These are phyloP conservation scores for Leishmania amazonensis DNA, from an alignment of 208 protist genomes.

Conservation along the genomic window DNA sequence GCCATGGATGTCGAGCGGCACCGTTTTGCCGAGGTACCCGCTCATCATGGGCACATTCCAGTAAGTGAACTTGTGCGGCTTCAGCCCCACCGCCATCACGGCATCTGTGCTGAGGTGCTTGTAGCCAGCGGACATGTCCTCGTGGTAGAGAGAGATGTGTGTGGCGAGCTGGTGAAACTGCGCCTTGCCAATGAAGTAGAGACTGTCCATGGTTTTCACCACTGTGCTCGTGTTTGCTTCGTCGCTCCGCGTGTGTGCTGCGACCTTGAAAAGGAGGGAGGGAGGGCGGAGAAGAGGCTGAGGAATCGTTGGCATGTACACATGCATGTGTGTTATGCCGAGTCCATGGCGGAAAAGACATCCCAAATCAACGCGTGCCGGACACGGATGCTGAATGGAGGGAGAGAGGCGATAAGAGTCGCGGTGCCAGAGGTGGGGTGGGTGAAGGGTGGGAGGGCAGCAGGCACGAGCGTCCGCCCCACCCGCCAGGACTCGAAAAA, in stretches of 20 bases:
- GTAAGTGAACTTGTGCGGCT: constrained; percentile 48
- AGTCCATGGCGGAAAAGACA: not conserved
- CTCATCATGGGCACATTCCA: constrained; percentile 84
- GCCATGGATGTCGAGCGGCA: constrained; percentile 78
- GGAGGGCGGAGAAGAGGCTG: not conserved
- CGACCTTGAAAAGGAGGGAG: not conserved
- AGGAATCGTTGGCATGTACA: not conserved
- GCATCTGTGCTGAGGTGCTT: constrained; percentile 46
- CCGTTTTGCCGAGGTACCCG: constrained; percentile 60
- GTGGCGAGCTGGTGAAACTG: constrained; percentile 86
- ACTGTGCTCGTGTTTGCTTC: not conserved
- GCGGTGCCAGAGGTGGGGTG: not conserved
- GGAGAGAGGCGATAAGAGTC: not conserved
- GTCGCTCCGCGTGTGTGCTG: not conserved
- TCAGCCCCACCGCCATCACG: constrained; percentile 39
- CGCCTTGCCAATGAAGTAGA: constrained; percentile 69
- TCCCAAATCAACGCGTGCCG: not conserved
- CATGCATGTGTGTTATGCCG: constrained; percentile 9
- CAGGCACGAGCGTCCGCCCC: not conserved
- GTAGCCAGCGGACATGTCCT: constrained; percentile 66
- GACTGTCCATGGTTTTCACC: constrained; percentile 56
- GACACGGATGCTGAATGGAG: not conserved
- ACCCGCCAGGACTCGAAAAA: not conserved
- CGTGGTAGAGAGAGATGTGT: constrained; percentile 77
- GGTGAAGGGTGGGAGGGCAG: not conserved